A percentile compares a stretch with the other conserved stretches of the same genome.
Evolutionary conservation across 306 rosid genomes (phyloP).

Genomic region (Canavalia ensiformis): DNA sequence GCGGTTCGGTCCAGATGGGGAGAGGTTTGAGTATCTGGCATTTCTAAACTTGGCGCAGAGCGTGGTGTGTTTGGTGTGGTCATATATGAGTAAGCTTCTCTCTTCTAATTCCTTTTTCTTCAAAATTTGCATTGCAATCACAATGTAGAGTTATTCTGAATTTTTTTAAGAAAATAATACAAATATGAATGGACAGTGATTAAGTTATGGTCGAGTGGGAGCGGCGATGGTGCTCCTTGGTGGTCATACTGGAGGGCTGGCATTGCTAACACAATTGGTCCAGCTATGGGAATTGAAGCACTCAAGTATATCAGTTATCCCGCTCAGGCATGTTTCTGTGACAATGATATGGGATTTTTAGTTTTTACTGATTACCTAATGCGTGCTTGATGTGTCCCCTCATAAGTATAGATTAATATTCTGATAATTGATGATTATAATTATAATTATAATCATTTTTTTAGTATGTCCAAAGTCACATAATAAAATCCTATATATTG

Average conservation of each 20-base stretch:
- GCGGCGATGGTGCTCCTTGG: slow-evolving; percentile 77
- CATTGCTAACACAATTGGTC: slow-evolving; percentile 82
- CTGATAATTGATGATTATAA: background rate
- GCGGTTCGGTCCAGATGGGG: slow-evolving; percentile 69
- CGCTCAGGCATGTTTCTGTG: slow-evolving; percentile 62
- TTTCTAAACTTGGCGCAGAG: slow-evolving; percentile 77
- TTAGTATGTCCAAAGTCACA: too few species aligned
- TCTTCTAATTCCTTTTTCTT: background rate
- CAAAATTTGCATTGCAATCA: background rate
- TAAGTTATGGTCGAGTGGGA: slow-evolving; percentile 67
- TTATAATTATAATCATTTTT: too few species aligned
- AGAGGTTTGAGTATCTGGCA: slow-evolving; percentile 77
- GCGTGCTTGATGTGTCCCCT: background rate
- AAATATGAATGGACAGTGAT: slow-evolving; percentile 59
- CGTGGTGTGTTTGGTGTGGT: slow-evolving; percentile 81
- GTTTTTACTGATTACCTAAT: background rate
- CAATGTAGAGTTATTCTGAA: slow-evolving; percentile 20
- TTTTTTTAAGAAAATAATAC: background rate
- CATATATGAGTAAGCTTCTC: slow-evolving; percentile 68
- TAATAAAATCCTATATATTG: too few species aligned
- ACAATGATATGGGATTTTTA: background rate
- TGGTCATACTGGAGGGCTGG: slow-evolving; percentile 80
- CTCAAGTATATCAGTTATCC: slow-evolving; percentile 83
- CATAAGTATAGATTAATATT: background rate
- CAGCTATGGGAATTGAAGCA: slow-evolving; percentile 87